Percentiles rank a stretch among this genome's conserved stretches.
Conservation (phyloP, 2,329 filamentous ascomycete species). For the Talaromyces sp. region DNA sequence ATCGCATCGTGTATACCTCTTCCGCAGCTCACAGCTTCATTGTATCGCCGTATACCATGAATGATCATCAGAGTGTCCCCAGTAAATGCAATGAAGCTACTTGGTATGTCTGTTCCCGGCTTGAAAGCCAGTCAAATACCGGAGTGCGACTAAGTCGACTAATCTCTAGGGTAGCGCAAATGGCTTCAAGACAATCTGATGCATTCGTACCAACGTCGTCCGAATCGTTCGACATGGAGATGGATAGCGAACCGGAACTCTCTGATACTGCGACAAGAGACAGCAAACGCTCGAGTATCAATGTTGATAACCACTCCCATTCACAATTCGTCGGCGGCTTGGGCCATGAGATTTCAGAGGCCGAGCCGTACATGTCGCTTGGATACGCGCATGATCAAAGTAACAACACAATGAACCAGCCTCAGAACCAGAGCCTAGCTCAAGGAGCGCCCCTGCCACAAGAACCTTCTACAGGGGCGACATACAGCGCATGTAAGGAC, state of each 20-base stretch:
- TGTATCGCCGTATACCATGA: slow-evolving; percentile 6
- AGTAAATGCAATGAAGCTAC: not conserved
- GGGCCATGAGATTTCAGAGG: not conserved
- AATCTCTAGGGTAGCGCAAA: slow-evolving; percentile 7
- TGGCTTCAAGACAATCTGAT: not conserved
- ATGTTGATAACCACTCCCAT: not conserved
- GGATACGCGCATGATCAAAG: slow-evolving; percentile 17
- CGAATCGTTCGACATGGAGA: not conserved
- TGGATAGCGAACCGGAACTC: slow-evolving; percentile 11
- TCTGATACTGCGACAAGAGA: slow-evolving; percentile 5
- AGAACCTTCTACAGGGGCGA: slow-evolving; percentile 30
- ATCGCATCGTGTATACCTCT: slow-evolving; percentile 16
- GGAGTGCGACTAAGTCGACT: not conserved
- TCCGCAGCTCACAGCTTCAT: slow-evolving; percentile 17
- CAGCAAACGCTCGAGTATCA: slow-evolving; percentile 10
- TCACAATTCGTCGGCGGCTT: not conserved
- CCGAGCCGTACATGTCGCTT: slow-evolving; percentile 18
- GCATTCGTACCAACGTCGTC: not conserved
- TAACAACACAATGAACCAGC: slow-evolving; percentile 4
- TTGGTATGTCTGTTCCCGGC: slow-evolving; percentile 7
- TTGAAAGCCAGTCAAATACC: not conserved
- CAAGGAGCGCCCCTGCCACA: slow-evolving; percentile 17
- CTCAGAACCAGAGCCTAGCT: not conserved
- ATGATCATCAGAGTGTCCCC: not conserved
- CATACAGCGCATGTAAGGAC: slow-evolving; percentile 39